Percentiles rank a stretch among this genome's conserved stretches.
These are phyloP conservation scores for Colletotrichum sp. DNA, from an alignment of 2,329 filamentous ascomycete species.

Conservation along the genomic window DNA sequence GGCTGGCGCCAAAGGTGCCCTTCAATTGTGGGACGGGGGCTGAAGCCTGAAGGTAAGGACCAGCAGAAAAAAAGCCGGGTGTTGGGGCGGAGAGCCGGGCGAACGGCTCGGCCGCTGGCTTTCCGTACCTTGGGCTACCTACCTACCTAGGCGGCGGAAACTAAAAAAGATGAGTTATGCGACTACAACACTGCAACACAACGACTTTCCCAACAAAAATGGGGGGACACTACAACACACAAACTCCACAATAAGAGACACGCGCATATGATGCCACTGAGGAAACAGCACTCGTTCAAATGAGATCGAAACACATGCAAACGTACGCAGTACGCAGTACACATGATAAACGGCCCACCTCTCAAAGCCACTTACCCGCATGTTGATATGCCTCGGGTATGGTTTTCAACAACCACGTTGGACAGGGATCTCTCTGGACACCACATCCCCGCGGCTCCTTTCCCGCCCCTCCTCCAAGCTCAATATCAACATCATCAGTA, in stretches of 20 bases:
- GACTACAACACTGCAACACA: background rate
- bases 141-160: background rate
- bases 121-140: background rate
- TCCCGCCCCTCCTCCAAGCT: background rate
- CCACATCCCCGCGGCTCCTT: background rate
- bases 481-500: background rate
- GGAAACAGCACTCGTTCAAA: background rate
- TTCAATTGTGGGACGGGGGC: background rate
- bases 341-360: background rate
- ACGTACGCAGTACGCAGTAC: background rate
- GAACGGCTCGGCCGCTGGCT: conserved; percentile 15
- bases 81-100: conserved; percentile 18
- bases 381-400: background rate
- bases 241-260: background rate
- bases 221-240: background rate
- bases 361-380: background rate
- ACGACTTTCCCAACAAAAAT: background rate
- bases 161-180: background rate
- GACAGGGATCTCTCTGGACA: background rate
- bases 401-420: background rate
- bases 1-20: background rate
- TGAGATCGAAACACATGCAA: background rate
- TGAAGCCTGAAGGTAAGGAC: background rate
- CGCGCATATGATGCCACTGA: background rate
- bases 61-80: background rate